A percentile compares a stretch with the other conserved stretches of the same genome.
Conservation (phyloP, 805 yeast species). For the Starmerella tilneyi region DNA sequence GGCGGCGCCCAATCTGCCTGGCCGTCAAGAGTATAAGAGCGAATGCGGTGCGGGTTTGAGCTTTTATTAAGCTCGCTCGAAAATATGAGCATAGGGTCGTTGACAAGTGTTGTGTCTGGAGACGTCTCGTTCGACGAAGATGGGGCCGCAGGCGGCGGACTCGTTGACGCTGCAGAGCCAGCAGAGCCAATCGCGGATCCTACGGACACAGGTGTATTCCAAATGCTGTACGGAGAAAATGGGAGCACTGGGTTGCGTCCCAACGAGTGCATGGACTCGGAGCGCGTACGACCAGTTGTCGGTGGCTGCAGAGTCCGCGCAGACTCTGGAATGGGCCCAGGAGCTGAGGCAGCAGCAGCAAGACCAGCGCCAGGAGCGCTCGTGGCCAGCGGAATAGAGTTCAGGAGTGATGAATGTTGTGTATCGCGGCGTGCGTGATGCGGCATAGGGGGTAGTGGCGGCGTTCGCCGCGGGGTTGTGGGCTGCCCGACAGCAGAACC, state of each 20-base stretch:
- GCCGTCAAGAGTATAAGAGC: slow-evolving; percentile 27
- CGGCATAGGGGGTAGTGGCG: slow-evolving; percentile 21
- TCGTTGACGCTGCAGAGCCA: background rate
- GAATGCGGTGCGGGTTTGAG: slow-evolving; percentile 28
- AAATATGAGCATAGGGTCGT: slow-evolving; percentile 28
- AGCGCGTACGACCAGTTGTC: slow-evolving; percentile 10
- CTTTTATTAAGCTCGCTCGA: slow-evolving; percentile 27
- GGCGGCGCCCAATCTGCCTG: slow-evolving; percentile 11
- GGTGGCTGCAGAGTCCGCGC: background rate
- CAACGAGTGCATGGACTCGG: slow-evolving; percentile 18
- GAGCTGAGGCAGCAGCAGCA: background rate
- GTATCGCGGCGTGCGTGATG: slow-evolving; percentile 8
- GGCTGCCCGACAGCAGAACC: slow-evolving; percentile 25
- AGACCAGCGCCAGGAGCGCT: background rate
- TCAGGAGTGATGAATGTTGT: background rate
- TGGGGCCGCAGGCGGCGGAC: background rate
- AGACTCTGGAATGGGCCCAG: background rate
- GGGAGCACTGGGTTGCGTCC: slow-evolving; percentile 12
- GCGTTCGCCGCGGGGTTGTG: slow-evolving; percentile 13
- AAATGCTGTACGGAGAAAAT: slow-evolving; percentile 21
- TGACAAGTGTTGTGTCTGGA: background rate
- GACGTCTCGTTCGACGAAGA: background rate
- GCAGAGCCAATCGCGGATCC: background rate
- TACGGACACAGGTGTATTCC: slow-evolving; percentile 12
- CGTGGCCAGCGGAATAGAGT: slow-evolving; percentile 7